Base-by-base conservation (phyloP, 2,329 filamentous ascomycete genomes). In the Diaporthe velutina region DNA sequence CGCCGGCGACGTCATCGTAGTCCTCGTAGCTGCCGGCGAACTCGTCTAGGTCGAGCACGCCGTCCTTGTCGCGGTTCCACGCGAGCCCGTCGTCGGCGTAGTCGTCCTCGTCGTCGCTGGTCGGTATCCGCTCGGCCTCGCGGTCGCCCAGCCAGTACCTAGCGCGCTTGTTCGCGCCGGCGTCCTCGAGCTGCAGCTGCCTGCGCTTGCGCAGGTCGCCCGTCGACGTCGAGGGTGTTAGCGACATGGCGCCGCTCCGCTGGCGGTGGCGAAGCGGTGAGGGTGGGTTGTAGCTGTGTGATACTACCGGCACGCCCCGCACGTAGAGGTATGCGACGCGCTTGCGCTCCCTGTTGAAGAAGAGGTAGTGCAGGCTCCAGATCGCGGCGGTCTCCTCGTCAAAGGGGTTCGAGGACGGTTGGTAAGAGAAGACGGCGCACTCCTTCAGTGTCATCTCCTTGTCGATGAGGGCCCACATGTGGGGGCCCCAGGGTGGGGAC, bases 281-380 rank as follows among this genome's bases (percentile, higher is more conserved):
- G 33, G 83, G 84, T 60, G 89, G 93, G 76, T 88, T 92, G 55
- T 72, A 72, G 82, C 88, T 91, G 4, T 88, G 88, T 77, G 87
- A 94, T 80, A 94, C 92, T 78, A 93, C 93, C 74, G 91, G 96
- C 60, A 98, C 91, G n/a, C 95, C 96, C 76, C 96, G 93, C 60
- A 98, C 90, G 81, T 98, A 97, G 60, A 99, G 86, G 82, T 99
- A 99, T 76, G 95, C 96, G 25, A 99, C 96, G 55, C 97, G 92
- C 86, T 98, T 98, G 81, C 93, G 90, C 35, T 92, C 88, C 80
- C 96, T 96, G 87, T 98, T 98, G 89, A 98, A 98, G 84, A 98
- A 98, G 87, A 99, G 98, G 84, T 98, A 98, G 83, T 98, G 96
- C 77, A 96, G 89, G 67, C 94, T 95, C 96, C 96, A 99, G 77